Evolutionary conservation across 139 green algal species (phyloP).

Genomic region (Chlorella ohadii): DNA sequence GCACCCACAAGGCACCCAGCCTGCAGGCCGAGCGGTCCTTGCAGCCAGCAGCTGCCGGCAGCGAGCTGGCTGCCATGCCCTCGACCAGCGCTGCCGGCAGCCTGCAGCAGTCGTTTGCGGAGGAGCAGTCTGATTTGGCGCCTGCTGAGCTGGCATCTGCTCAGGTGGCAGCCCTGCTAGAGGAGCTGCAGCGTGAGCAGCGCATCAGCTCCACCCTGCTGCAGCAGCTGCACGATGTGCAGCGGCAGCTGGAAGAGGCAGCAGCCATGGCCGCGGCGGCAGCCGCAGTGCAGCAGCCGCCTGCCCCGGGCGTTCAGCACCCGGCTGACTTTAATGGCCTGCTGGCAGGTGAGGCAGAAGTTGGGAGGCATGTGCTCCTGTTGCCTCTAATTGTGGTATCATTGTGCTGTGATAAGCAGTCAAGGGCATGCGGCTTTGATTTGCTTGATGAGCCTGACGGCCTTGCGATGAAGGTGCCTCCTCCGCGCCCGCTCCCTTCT

Average conservation of each 20-base stretch:
- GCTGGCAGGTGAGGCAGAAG: constrained; percentile 1
- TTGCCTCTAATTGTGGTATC: too few species aligned
- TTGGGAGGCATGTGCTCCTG: too few species aligned
- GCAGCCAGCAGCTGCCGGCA: too few species aligned
- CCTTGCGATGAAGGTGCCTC: too few species aligned
- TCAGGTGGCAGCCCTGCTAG: background rate
- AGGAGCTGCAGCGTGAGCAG: constrained; percentile 32
- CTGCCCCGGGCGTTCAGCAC: background rate
- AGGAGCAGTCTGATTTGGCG: background rate
- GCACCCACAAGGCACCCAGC: too few species aligned
- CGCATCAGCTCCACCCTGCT: constrained; percentile 21
- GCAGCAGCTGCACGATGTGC: constrained; percentile 35
- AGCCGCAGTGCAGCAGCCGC: constrained; percentile 7
- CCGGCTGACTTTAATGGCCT: constrained; percentile 15
- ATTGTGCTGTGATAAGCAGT: too few species aligned
- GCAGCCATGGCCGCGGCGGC: background rate
- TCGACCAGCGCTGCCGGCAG: background rate
- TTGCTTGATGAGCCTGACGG: too few species aligned
- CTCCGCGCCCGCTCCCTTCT: background rate
- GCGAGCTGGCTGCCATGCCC: too few species aligned
- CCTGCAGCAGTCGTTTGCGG: background rate
- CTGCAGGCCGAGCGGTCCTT: too few species aligned
- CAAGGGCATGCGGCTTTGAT: too few species aligned
- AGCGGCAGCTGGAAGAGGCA: constrained; percentile 19
- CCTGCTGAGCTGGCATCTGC: background rate